A percentile compares a stretch with the other conserved stretches of the same genome.
phyloP scores from a whole-genome alignment of 2,329 filamentous ascomycete genomes.

The Coniochaeta ligniaria region DNA sequence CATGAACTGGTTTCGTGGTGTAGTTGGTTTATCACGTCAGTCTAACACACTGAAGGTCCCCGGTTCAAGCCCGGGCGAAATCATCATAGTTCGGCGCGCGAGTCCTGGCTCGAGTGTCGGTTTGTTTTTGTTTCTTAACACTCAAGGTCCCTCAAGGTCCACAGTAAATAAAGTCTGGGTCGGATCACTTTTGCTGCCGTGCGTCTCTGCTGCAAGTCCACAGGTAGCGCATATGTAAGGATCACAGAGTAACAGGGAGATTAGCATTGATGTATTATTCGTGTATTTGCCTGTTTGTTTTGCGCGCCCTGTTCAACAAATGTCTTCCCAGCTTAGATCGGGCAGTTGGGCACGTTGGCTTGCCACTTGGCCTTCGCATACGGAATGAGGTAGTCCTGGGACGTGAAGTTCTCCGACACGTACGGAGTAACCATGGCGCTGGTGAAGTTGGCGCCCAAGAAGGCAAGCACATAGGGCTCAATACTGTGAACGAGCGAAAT shows the following conservation, averaged over 20 bases:
- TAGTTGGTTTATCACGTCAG: not conserved
- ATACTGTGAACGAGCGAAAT: constrained; percentile 20
- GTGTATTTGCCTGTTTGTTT: not conserved
- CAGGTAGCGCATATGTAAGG: not conserved
- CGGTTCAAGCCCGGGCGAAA: not conserved
- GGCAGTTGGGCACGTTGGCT: constrained; percentile 26
- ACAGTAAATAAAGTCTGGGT: too few species aligned
- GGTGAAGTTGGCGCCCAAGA: constrained; percentile 27
- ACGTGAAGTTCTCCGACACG: constrained; percentile 29
- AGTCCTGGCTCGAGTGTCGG: too few species aligned
- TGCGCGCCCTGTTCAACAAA: not conserved
- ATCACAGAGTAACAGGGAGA: not conserved
- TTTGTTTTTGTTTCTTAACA: too few species aligned
- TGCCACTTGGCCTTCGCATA: constrained; percentile 31
- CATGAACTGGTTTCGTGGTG: not conserved
- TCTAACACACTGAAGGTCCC: not conserved
- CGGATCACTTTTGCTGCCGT: not conserved
- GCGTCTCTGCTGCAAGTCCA: not conserved
- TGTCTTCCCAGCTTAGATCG: constrained; percentile 9
- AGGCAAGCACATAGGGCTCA: constrained; percentile 25
- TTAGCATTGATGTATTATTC: not conserved
- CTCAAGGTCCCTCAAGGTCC: too few species aligned
- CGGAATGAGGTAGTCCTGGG: constrained; percentile 30
- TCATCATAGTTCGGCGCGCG: too few species aligned
- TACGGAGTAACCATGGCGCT: constrained; percentile 28